phyloP scores from a whole-genome alignment of 805 yeast species.

The Candida sanyiensis region DNA sequence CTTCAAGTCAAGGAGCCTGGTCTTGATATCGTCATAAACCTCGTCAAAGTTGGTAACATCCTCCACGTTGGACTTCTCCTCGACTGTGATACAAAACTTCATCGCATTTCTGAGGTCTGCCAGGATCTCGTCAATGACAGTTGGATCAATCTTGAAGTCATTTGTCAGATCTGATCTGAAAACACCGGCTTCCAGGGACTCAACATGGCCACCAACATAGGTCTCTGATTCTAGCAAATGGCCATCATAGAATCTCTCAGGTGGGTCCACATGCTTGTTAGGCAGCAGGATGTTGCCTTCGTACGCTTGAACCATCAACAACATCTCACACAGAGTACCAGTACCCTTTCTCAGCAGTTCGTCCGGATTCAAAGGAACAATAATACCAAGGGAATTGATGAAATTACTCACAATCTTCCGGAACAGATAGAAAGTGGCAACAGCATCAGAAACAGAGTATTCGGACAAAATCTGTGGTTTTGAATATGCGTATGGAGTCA shows the following conservation, averaged over 20 bases:
- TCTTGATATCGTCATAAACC: slow-evolving; percentile 52
- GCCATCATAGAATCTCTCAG: slow-evolving; percentile 92
- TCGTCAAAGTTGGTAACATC: slow-evolving; percentile 81
- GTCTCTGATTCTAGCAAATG: slow-evolving; percentile 93
- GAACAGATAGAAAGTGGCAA: slow-evolving; percentile 92
- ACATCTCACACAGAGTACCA: slow-evolving; percentile 97
- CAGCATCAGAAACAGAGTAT: slow-evolving; percentile 98
- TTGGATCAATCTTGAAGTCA: slow-evolving; percentile 73
- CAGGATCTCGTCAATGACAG: slow-evolving; percentile 75
- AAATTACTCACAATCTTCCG: slow-evolving; percentile 97
- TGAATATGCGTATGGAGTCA: slow-evolving; percentile 97
- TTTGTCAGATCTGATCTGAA: slow-evolving; percentile 81
- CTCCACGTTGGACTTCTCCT: slow-evolving; percentile 62
- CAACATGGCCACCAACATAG: slow-evolving; percentile 98
- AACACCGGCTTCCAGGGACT: slow-evolving; percentile 96
- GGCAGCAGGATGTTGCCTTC: slow-evolving; percentile 73
- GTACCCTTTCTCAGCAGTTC: slow-evolving; percentile 96
- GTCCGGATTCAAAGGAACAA: slow-evolving; percentile 93
- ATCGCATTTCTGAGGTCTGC: slow-evolving; percentile 70
- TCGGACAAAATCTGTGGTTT: slow-evolving; percentile 90
- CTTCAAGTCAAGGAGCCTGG: slow-evolving; percentile 52
- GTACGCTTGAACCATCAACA: slow-evolving; percentile 93
- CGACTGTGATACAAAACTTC: slow-evolving; percentile 78
- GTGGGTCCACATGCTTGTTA: slow-evolving; percentile 88
- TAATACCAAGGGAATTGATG: slow-evolving; percentile 90